A percentile compares a stretch with the other conserved stretches of the same genome.
Conservation (phyloP, 2,329 filamentous ascomycete genomes). For the Zasmidium angulare region DNA sequence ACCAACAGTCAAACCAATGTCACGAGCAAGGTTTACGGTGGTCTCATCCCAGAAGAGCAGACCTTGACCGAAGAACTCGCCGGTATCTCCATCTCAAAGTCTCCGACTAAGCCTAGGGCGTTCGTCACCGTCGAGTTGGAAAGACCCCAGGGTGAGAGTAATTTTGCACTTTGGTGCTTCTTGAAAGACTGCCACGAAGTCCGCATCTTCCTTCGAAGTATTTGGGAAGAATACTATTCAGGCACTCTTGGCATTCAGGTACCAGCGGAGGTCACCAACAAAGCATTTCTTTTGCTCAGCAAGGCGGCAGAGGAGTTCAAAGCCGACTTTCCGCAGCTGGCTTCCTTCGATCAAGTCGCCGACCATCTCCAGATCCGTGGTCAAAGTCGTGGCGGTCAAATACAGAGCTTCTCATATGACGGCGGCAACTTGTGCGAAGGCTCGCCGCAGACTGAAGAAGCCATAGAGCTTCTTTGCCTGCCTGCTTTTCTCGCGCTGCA, state of each 20-base stretch:
- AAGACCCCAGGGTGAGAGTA: background rate
- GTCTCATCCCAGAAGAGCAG: background rate
- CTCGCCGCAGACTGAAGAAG: background rate
- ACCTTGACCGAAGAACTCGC: background rate
- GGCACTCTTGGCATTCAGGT: background rate
- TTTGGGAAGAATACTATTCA: slow-evolving; percentile 1
- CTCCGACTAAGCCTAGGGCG: background rate
- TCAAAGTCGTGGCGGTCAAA: background rate
- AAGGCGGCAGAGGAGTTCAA: background rate
- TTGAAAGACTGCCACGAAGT: slow-evolving; percentile 6
- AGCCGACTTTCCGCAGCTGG: background rate
- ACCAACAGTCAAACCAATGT: too few species aligned
- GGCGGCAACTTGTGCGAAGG: background rate
- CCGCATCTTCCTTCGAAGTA: background rate
- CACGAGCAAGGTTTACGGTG: too few species aligned
- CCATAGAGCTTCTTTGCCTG: background rate
- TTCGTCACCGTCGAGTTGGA: slow-evolving; percentile 1
- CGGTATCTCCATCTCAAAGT: background rate
- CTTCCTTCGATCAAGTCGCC: background rate
- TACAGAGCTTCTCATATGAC: background rate
- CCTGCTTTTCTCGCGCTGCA: background rate
- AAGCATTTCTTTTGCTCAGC: background rate
- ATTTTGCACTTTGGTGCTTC: slow-evolving; percentile 8
- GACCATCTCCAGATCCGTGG: background rate
- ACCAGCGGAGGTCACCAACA: background rate